A percentile compares a stretch with the other conserved stretches of the same genome.
Conservation (phyloP, 441 rosid genomes). For the Populus hybrid region DNA sequence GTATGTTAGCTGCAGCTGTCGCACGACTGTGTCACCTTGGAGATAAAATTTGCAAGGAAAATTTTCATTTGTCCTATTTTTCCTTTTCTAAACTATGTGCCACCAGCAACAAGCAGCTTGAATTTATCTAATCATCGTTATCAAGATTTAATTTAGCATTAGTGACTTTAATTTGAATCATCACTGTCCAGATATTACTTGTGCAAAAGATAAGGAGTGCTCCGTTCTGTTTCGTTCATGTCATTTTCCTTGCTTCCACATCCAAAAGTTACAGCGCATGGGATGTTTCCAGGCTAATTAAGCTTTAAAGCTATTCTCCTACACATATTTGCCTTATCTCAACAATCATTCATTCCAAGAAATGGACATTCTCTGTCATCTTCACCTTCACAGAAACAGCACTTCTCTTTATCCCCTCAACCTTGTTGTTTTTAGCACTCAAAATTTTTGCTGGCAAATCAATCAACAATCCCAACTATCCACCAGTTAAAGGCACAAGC, state of each 20-base stretch:
- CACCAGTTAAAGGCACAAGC: constrained; percentile 55
- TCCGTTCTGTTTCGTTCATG: neutral
- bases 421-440: constrained; percentile 19
- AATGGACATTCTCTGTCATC: constrained; percentile 36
- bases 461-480: constrained; percentile 33
- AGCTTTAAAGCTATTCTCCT: neutral
- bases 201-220: too few species aligned
- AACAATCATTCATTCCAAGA: neutral
- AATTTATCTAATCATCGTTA: neutral
- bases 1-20: too few species aligned
- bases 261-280: too few species aligned
- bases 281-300: too few species aligned
- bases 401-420: constrained; percentile 17
- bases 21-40: too few species aligned
- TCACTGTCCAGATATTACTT: too few species aligned
- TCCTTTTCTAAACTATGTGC: too few species aligned
- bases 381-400: constrained; percentile 15
- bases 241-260: too few species aligned
- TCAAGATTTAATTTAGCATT: neutral
- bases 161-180: neutral
- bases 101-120: too few species aligned
- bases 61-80: too few species aligned
- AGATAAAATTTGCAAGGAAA: too few species aligned
- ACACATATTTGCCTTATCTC: neutral
- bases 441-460: constrained; percentile 48